These are phyloP conservation scores for Zoysia matrella DNA, from an alignment of 202 grass and related monocot genomes.

Conservation along the genomic window DNA sequence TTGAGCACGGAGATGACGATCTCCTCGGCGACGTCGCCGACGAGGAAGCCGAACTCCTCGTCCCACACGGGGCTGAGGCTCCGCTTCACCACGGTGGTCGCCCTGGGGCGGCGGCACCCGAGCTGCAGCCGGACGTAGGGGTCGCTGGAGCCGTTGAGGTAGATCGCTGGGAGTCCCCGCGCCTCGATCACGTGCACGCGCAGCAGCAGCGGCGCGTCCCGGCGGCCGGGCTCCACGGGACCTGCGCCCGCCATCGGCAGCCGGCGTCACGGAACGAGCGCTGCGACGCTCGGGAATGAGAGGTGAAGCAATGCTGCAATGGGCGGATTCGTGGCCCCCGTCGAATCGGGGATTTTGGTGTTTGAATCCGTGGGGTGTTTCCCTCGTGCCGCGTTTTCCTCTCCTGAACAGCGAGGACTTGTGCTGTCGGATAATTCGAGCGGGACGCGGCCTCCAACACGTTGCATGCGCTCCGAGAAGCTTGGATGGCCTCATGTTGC, in stretches of 20 bases:
- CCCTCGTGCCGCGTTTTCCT: constrained; percentile 28
- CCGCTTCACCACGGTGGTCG: constrained; percentile 62
- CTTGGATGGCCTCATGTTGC: not conserved
- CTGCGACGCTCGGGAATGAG: constrained; percentile 9
- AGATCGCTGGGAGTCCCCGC: constrained; percentile 54
- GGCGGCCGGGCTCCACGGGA: constrained; percentile 24
- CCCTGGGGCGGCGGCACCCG: constrained; percentile 50
- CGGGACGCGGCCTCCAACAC: not conserved
- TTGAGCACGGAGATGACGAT: constrained; percentile 67
- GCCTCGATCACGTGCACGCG: constrained; percentile 74
- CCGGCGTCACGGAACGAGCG: not conserved
- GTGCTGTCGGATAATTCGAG: constrained; percentile 18
- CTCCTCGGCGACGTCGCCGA: constrained; percentile 59
- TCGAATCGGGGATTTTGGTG: constrained; percentile 42
- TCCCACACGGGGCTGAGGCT: constrained; percentile 69
- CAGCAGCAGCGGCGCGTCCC: constrained; percentile 64
- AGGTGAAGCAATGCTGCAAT: constrained; percentile 4
- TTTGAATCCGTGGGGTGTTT: constrained; percentile 45
- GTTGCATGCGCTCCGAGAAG: constrained; percentile 26
- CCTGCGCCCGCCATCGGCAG: not conserved
- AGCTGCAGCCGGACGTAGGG: constrained; percentile 76
- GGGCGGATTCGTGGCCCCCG: constrained; percentile 12
- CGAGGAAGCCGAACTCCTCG: constrained; percentile 69
- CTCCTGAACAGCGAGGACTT: not conserved
- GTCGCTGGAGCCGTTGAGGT: constrained; percentile 60